Base-by-base conservation (phyloP, 768 basidiomycete species). In the Rhodotorula paludigena region DNA sequence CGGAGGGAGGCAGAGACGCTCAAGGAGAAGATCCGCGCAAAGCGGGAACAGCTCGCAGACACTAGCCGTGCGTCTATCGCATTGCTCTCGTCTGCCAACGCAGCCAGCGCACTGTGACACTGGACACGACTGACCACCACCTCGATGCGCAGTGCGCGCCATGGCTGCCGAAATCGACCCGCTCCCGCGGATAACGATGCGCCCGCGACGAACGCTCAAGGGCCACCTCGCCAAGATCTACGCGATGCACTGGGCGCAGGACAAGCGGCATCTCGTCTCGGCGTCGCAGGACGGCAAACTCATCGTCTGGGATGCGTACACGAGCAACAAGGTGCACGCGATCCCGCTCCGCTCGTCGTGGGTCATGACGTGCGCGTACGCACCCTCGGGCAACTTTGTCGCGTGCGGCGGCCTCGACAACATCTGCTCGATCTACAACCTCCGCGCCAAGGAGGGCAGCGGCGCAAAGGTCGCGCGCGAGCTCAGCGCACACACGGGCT, bases 331-430 rank as follows among this genome's bases (percentile, higher is more conserved):
- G 82, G 94, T 99, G 67, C 96, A 99, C 77, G 94, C 94, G 74
- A 99, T 99, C 78, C 94, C 94, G 57, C 82, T 99, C 54, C 87
- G 94, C 59, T 96, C 92, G 53, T 92, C 90, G 77, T 99, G 94
- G 94, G 94, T 99, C 81, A 99, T 99, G 94, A 99, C 94, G 58
- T 99, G 94, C 78, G 94, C 94, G 57, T 98, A 97, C 80, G 88
- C 96, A 30, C 94, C 96, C 9, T 90, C 90, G 25, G 94, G 96
- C 57, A 93, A 90, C 79, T 96, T 89, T 73, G 96, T 99, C 70
- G 96, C 96, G 42, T 98, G 96, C 75, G 94, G 96, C 80, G 94
- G 94, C 79, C 85, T 99, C 64, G 94, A 99, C 82, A 99, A 99
- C 79, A 97, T 98, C 58, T 99, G 94, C 80, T 94, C 92, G 60